Evolutionary conservation across 1,284 basidiomycete genomes (phyloP), one percentile per base, ranked within the genome.

Genomic region (Cryptococcus floricola): DNA sequence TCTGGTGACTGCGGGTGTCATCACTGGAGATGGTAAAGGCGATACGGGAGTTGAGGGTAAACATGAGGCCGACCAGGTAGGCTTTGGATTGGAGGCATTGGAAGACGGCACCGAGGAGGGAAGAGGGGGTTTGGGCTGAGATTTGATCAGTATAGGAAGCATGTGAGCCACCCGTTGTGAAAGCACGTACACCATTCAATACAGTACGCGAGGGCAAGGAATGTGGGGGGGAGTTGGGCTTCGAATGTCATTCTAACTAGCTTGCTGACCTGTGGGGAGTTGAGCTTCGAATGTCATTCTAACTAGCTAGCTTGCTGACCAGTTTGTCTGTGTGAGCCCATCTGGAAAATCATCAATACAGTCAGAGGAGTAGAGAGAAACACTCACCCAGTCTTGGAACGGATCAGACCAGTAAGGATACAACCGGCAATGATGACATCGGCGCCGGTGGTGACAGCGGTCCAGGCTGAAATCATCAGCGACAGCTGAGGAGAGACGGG

Each of bases 221-320:
- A 42, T 4, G 65, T 63, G 9, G 67, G 66, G 3, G 64, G 66
- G 1, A 68, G 46, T 59, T 72, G 70, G 0, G 68, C 62, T 53
- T 72, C 70, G 50, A 70, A 63, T 3, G 63, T 66, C 44, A 72
- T 46, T n/a, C n/a, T n/a, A n/a, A n/a, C n/a, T n/a, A n/a, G n/a
- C n/a, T n/a, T n/a, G n/a, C n/a, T n/a, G n/a, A n/a, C n/a, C n/a
- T n/a, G n/a, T n/a, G 3, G 64, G 66, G 1, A 68, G 46, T 59
- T 72, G 70, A 0, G 68, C 62, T 53, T 72, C 70, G 50, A 70
- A 63, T 3, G 63, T 66, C 44, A 72, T 46, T n/a, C n/a, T n/a
- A n/a, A n/a, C n/a, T n/a, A n/a, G n/a, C n/a, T n/a, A n/a, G n/a
- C n/a, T n/a, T n/a, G n/a, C n/a, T n/a, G n/a, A 70, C 51, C 1